Evolutionary conservation across 78 protist genomes (phyloP), one percentile per base, ranked within the genome.

Genomic region (Bigelowiella natans): DNA sequence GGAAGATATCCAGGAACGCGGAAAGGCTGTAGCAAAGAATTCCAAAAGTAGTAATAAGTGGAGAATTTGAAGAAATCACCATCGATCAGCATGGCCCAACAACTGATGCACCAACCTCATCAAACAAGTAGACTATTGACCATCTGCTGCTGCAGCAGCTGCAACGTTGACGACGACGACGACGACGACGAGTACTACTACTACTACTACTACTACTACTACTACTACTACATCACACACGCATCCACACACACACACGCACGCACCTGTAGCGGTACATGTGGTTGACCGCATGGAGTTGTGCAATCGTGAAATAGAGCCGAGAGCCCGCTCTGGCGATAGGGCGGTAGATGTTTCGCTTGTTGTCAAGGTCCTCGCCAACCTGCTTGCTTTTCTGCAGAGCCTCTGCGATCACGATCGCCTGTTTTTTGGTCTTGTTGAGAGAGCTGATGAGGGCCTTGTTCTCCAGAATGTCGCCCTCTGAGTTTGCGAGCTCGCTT

Each of bases 401-500:
- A 18, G 73, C 73, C 34, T 51, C 73, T 26, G 73, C 7, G 7
- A 51, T 51, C 34, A 51, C 73, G 73, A 51, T 7, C 34, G 73
- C 73, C 18, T 51, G 73, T 51, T 51, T 51, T 51, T 51, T 51
- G 73, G 73, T 51, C 73, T 51, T 51, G 73, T 51, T 51, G 73
- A 51, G 73, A 51, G 30, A 29, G 40, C 37, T 91, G 40, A 96
- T 89, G 73, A 97, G 92, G 64, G 85, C 36, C 91, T 86, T 83
- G 94, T 96, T 94, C 94, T 96, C 96, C 51, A 96, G 94, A 34
- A 96, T 38, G 63, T 82, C 39, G 37, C 96, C 96, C 34, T 63
- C 37, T 7, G 95, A 39, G 28, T 34, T 3, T 26, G 95, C 94
- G 7, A 96, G 92, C 39, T 95, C 90, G 29, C 2, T 11, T 40